Evolutionary conservation across 208 protist species (phyloP), one percentile per base, ranked within the genome.

Genomic region (Phytomonas francai): DNA sequence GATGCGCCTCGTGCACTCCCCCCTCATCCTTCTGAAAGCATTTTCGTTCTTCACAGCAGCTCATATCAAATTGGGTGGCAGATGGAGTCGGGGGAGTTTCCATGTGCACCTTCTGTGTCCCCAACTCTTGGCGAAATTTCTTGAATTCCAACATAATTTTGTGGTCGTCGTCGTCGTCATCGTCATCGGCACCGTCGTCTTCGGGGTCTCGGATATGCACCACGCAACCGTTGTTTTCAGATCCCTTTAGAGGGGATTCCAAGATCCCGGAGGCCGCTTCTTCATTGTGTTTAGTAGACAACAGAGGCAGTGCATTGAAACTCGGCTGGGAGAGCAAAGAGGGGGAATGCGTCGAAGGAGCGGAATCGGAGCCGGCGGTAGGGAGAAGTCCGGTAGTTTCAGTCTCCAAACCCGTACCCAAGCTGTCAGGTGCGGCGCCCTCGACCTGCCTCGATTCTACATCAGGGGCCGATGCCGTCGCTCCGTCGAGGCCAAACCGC

Each of bases 71-170:
- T 45, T 45, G 39, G 1, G 8, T 45, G 19, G 6, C 39, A 45
- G 11, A 11, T 45, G 39, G 39, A 16, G 39, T 22, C 11, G 39
- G 11, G 39, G 39, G 19, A 16, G 39, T 14, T 45, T 7, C 39
- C 39, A 45, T 14, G 19, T 45, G 39, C 39, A 16, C 39, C 19
- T 45, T 14, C 39, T 45, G 39, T 7, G 8, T 45, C 12, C 39
- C 34, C 31, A 78, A 69, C 29, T 78, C 74, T 6, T 30, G 58
- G 9, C 74, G 60, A 56, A 74, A 67, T 28, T 79, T 77, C 70
- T 88, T 87, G 49, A 93, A 91, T 39, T 93, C 83, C 4, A 74
- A 70, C 78, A 91, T 83, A 4, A 77, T 65, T 49, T 86, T 79
- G 33, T 78, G 68, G 12, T 63, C 68, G 25, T 78, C 71, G 5